Percentiles rank a stretch among this genome's conserved stretches.
phyloP scores from a whole-genome alignment of 2,329 filamentous ascomycete genomes.

The Fusarium sp. region DNA sequence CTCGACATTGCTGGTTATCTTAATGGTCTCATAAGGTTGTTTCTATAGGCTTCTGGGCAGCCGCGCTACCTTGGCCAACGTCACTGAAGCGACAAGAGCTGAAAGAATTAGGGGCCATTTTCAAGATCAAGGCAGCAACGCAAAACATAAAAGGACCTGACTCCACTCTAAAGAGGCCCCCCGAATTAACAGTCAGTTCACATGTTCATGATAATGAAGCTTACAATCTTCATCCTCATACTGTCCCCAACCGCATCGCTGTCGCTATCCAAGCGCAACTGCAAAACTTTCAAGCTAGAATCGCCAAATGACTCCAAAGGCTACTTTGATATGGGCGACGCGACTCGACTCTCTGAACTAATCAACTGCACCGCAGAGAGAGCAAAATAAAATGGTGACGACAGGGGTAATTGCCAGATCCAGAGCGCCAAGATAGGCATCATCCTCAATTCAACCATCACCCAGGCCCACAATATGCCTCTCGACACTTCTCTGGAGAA shows the following conservation, averaged over 20 bases:
- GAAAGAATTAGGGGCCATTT: not conserved
- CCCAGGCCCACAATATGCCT: fast-evolving
- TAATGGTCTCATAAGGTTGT: fast-evolving
- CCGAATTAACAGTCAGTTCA: too few species aligned
- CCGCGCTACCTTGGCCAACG: not conserved
- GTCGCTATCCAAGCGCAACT: not conserved
- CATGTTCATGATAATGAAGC: not conserved
- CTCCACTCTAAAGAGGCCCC: too few species aligned
- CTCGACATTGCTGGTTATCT: not conserved
- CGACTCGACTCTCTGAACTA: not conserved
- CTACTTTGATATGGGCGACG: fast-evolving
- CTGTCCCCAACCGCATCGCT: not conserved
- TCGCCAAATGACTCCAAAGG: not conserved
- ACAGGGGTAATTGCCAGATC: not conserved
- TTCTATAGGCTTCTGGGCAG: not conserved
- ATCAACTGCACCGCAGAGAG: not conserved
- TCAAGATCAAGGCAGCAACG: not conserved
- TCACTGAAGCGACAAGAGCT: not conserved
- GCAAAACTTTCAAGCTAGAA: not conserved
- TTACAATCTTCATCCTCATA: not conserved
- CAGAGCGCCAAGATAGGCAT: not conserved
- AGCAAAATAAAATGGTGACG: not conserved
- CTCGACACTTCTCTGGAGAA: not conserved
- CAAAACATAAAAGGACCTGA: not conserved
- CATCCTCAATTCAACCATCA: not conserved